Evolutionary conservation across 345 rosid species (phyloP), one percentile per base, ranked within the genome.

Genomic region (Hibiscus tridactylites): DNA sequence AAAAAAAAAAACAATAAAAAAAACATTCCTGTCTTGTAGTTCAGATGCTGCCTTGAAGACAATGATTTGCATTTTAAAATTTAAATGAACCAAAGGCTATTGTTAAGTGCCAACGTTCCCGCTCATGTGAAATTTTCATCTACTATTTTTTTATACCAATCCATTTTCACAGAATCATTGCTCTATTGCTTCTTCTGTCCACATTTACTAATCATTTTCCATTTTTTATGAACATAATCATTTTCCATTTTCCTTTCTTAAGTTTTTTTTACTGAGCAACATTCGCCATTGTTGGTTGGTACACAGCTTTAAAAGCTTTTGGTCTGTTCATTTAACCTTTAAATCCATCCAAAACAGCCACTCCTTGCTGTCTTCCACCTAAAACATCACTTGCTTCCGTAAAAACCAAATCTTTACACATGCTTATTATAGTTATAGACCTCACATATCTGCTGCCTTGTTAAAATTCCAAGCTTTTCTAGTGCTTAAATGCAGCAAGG

Each of bases 231-330:
- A 21, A 21, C 68, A 67, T 10, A 12, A 31, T 39, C 24, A 24
- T 26, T 37, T 71, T 42, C 9, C 50, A 56, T 57, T 37, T 26
- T 0, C 4, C 24, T 65, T 15, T 13, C 3, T 44, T 16, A 21
- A 11, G 10, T 24, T 70, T 33, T 54, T 59, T 60, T 31, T 31
- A 29, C 54, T 39, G 65, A 75, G 71, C 80, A 75, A 75, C 85
- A 79, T 81, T 78, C 74, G 35, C 72, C 71, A 60, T 19, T 76
- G 81, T 84, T 79, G 83, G 83, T 74, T 79, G 81, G 70, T 73
- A 4, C 49, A 21, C 49, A 76, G 3, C 72, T 64, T 71, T 71
- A 67, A 60, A 62, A 73, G 78, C 77, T 75, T 66, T 46, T 50
- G 65, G 76, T 78, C 71, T 62, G 57, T 80, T 72, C 76, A 69